These are phyloP conservation scores for Hyaloperonospora arabidopsidis DNA, from an alignment of 352 stramenopile species.

Conservation along the genomic window DNA sequence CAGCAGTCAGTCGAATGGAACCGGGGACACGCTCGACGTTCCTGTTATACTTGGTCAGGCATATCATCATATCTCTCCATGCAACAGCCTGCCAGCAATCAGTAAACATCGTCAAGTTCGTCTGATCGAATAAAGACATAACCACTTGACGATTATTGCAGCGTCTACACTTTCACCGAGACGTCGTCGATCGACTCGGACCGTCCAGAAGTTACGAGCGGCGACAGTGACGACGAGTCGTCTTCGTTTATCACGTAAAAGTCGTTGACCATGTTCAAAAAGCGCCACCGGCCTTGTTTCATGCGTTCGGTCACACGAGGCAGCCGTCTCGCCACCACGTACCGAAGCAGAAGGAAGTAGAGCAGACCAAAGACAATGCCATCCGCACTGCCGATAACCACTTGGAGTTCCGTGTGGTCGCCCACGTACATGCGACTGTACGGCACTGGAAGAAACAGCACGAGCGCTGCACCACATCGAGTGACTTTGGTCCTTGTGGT, in stretches of 20 bases:
- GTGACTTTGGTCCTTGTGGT: constrained; percentile 11
- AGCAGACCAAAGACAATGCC: constrained; percentile 33
- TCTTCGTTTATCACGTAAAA: constrained; percentile 22
- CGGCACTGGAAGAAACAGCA: constrained; percentile 42
- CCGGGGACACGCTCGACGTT: too few species aligned
- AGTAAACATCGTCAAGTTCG: too few species aligned
- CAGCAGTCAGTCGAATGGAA: too few species aligned
- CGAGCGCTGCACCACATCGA: constrained; percentile 7
- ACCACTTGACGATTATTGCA: too few species aligned
- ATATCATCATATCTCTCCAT: too few species aligned
- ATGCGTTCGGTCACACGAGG: constrained; percentile 20
- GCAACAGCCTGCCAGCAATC: too few species aligned
- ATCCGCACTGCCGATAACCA: constrained; percentile 31
- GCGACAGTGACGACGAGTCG: constrained; percentile 7
- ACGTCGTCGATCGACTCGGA: neutral
- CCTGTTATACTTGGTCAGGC: too few species aligned
- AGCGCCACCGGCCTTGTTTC: constrained; percentile 20
- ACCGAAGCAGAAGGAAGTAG: constrained; percentile 43
- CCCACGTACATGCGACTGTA: constrained; percentile 57
- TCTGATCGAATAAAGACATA: too few species aligned
- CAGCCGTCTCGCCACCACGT: constrained; percentile 27
- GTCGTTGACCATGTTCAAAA: constrained; percentile 35
- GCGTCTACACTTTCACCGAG: neutral
- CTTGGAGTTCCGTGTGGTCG: constrained; percentile 48
- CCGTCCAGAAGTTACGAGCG: constrained; percentile 21